Evolutionary conservation across 2,329 filamentous ascomycete genomes (phyloP), one percentile per base, ranked within the genome.

Genomic region (Alternaria consortialis): DNA sequence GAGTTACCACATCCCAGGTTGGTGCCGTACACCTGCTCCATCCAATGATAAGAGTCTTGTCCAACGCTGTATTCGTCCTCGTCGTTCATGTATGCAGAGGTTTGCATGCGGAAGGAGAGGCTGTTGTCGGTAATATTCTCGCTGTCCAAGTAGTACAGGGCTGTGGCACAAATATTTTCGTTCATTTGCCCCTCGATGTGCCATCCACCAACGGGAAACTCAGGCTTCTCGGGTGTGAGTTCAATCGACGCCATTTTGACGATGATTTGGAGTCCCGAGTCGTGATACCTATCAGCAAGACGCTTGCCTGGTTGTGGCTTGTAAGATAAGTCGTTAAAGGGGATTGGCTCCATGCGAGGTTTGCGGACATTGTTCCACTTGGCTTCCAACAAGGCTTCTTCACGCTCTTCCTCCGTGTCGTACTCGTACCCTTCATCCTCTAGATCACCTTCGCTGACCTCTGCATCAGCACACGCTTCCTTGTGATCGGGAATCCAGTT

Each of bases 111-210:
- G 31, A 74, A 72, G 0, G 65, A 65, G 8, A 73, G 65, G 23
- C 46, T 65, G 29, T 60, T 67, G 6, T 53, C 80, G 0, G 84
- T 84, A 52, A 90, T 84, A 72, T 91, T 91, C 0, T 87, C 82
- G 46, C 73, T 78, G 60, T 88, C 85, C 65, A 87, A 87, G 73
- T 88, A 88, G 74, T 88, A 88, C 17, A 91, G 77, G 0, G 88
- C 85, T 0, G 87, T 88, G 0, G 87, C 87, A 64, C 83, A 84
- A 37, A 91, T 89, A 63, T 85, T 85, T 73, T 91, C 88, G 66
- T 91, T 90, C 76, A 80, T 68, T 29, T 68, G 65, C 7, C 79
- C 79, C 64, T 82, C 80, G n/a, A 84, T 69, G 64, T 88, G 86
- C 83, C 86, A 88, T 1, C 76, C 77, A 0, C 86, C 86, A 15